Base-by-base conservation (phyloP, 139 green algal species). In the Deuterostichococcus epilithicus region DNA sequence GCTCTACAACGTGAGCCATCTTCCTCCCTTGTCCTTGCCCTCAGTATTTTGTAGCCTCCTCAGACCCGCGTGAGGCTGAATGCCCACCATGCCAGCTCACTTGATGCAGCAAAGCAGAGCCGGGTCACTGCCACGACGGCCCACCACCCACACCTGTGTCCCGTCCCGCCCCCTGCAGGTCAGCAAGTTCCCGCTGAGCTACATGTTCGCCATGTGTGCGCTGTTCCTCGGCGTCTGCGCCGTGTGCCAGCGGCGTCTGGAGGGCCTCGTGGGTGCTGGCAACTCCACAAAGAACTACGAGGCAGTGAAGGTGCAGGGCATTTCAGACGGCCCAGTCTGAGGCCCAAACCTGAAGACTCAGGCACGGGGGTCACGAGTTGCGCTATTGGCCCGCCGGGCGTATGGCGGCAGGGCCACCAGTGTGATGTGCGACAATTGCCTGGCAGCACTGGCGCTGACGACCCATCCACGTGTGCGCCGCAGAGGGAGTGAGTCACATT, bases 161-260 rank as follows among this genome's bases (percentile, higher is more conserved):
- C 52, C 33, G 5, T 44, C 13, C 22, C 15, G 32, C 22, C 78
- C 44, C 5, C 20, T 72, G 79, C 92, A 98, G 90, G 94, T 98
- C 35, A 88, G 80, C 60, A 75, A 81, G 10, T 92, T 97, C 59
- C 91, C 92, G 0, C 83, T 98, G 66, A 83, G 83, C 3, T 82
- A 86, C 72, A 98, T 98, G 92, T 98, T 98, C 78, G 93, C 86
- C 42, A 94, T 98, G 90, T 98, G 95, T 81, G 74, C 91, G 8
- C 73, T 87, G 32, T 96, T 98, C 86, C 84, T 98, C 38, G 32
- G 87, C n/a, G 74, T 89, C 15, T 84, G 76, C 70, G 75, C 82
- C 10, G 30, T 76, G n/a, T 92, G 86, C 72, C 88, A 92, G 69
- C 78, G 73, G 8, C 74, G 38, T 15, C 69, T 83, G 38, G 79